A percentile compares a stretch with the other conserved stretches of the same genome.
Conservation (phyloP, 257 asterid genomes). For the Eustoma russellianum region DNA sequence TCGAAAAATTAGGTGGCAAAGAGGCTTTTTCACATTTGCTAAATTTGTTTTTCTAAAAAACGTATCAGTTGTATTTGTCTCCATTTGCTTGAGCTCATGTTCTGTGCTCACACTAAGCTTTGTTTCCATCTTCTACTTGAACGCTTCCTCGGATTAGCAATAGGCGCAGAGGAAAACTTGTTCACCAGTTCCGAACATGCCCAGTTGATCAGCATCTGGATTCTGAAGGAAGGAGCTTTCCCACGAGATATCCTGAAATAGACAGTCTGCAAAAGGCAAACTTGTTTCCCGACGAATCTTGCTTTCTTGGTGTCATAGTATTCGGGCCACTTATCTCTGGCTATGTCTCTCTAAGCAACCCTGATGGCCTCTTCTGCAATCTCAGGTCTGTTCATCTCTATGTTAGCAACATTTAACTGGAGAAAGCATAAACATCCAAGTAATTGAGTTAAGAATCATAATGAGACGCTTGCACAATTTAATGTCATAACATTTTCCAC, state of each 20-base stretch:
- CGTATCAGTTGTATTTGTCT: no score
- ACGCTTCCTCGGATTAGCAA: constrained; percentile 62
- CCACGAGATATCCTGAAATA: constrained; percentile 68
- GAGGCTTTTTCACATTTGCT: no score
- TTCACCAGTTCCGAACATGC: constrained; percentile 59
- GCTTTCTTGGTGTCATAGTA: constrained; percentile 74
- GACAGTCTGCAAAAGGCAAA: constrained; percentile 71
- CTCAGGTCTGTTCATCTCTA: constrained; percentile 66
- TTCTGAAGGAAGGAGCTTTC: constrained; percentile 52
- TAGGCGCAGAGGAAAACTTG: constrained; percentile 41
- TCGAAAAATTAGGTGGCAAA: no score
- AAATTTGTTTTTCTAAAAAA: no score
- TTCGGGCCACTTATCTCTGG: constrained; percentile 71
- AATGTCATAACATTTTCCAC: no score
- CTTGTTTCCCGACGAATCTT: constrained; percentile 69
- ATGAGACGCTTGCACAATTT: no score
- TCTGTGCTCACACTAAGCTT: constrained; percentile 39
- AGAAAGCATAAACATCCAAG: background rate
- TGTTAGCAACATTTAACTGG: constrained; percentile 74
- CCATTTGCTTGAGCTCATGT: background rate
- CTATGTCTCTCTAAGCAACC: constrained; percentile 47
- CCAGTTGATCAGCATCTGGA: constrained; percentile 49
- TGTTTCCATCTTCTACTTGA: constrained; percentile 42
- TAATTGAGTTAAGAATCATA: no score
- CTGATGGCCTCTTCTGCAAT: constrained; percentile 63